phyloP scores from a whole-genome alignment of 176 grass and related monocot species.

The Raddia distichophylla region DNA sequence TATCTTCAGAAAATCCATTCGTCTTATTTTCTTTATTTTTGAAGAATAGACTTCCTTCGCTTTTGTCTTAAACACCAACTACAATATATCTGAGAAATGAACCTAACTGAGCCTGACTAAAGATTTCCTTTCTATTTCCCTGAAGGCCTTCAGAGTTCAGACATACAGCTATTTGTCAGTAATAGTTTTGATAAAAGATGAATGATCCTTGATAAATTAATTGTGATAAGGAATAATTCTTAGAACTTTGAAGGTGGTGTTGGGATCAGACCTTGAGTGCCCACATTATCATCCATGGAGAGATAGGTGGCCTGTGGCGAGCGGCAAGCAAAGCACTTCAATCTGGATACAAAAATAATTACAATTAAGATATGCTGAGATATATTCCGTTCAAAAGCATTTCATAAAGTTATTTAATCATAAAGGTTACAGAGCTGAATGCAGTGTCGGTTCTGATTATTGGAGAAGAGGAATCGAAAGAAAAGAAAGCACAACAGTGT shows the following conservation, averaged over 20 bases:
- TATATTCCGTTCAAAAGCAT: constrained; percentile 54
- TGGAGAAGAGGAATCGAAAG: constrained; percentile 57
- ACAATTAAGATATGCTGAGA: constrained; percentile 52
- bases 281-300: constrained; percentile 47
- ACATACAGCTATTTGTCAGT: constrained; percentile 18
- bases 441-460: constrained; percentile 61
- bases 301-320: constrained; percentile 54
- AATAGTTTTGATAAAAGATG: constrained; percentile 37
- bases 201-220: constrained; percentile 41
- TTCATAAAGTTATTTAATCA: constrained; percentile 53
- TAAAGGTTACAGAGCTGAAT: constrained; percentile 57
- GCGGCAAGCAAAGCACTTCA: constrained; percentile 65
- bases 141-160: constrained; percentile 16
- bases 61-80: constrained; percentile 19
- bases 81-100: constrained; percentile 9
- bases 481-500: constrained; percentile 45
- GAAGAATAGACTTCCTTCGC: background rate
- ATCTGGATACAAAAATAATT: constrained; percentile 47
- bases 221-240: constrained; percentile 45
- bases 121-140: background rate
- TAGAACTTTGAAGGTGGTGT: constrained; percentile 55
- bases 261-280: constrained; percentile 80
- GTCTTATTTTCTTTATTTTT: constrained; percentile 15
- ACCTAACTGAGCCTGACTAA: background rate
- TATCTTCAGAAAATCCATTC: constrained; percentile 14